Conservation (phyloP, 192 early-diverging fungal species). For the Funneliformis mosseae region DNA sequence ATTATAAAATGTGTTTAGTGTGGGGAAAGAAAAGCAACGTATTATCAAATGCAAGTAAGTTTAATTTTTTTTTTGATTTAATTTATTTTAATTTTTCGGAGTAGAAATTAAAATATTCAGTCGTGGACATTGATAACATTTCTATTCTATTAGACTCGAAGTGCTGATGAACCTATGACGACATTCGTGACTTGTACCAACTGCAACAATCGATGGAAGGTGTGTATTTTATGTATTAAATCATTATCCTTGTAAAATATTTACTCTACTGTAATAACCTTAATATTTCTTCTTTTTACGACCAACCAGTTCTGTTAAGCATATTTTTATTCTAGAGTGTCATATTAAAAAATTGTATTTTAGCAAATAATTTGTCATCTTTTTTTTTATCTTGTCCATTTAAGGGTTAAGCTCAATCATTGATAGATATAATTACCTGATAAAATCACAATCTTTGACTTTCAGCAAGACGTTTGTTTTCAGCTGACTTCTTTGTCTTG, state of each 20-base stretch:
- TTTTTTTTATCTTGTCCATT: neutral
- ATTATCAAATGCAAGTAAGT: slow-evolving; percentile 85
- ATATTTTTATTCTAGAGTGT: neutral
- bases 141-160: slow-evolving; percentile 63
- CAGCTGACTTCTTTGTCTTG: no score
- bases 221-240: neutral
- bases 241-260: neutral
- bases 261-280: neutral
- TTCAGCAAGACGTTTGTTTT: no score
- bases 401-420: neutral
- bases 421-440: neutral
- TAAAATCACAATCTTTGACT: no score
- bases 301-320: neutral
- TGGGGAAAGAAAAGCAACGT: slow-evolving; percentile 80
- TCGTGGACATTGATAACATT: neutral
- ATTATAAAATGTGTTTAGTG: slow-evolving; percentile 47
- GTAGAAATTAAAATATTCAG: no score
- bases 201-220: slow-evolving; percentile 89
- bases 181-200: slow-evolving; percentile 92
- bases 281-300: neutral
- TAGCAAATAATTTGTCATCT: neutral
- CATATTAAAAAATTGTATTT: neutral
- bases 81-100: neutral
- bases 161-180: slow-evolving; percentile 99
- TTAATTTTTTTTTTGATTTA: neutral